Conservation (phyloP, 2,329 filamentous ascomycete species). For the Ceratocystiopsis minuta region DNA sequence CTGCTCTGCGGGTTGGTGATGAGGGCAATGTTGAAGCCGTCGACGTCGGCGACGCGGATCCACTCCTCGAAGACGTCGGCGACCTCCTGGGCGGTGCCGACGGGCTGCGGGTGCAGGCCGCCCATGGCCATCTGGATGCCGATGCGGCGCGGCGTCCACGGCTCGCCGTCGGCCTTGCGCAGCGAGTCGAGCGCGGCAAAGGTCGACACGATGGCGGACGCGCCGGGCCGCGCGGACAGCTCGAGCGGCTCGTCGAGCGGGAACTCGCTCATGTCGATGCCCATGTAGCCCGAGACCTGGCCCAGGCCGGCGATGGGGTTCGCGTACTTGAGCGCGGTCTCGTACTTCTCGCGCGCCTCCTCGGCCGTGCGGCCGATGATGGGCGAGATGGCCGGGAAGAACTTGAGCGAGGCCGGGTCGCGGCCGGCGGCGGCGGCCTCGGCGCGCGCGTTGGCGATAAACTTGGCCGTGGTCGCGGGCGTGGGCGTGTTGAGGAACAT, state of each 20-base stretch:
- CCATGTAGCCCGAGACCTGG: conserved; percentile 11
- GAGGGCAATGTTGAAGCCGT: conserved; percentile 46
- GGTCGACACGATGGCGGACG: conserved; percentile 3
- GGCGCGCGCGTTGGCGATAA: conserved; percentile 3
- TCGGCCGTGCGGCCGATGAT: conserved; percentile 10
- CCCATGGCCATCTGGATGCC: conserved; percentile 10
- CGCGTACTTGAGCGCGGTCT: conserved; percentile 3
- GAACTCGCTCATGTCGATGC: conserved; percentile 11
- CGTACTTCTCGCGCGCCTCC: conserved; percentile 10
- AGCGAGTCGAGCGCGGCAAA: conserved; percentile 2
- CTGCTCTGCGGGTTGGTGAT: conserved; percentile 34
- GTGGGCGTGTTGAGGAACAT: conserved; percentile 3
- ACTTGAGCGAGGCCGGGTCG: conserved; percentile 8
- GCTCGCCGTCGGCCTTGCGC: conserved; percentile 1
- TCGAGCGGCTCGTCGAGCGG: conserved; percentile 11
- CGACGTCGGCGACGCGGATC: conserved; percentile 50
- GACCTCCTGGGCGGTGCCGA: conserved; percentile 48
- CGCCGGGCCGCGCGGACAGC: background rate
- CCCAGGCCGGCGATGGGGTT: conserved; percentile 9
- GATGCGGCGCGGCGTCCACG: conserved; percentile 6
- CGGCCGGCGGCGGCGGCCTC: conserved; percentile 6
- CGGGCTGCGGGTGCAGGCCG: conserved; percentile 17
- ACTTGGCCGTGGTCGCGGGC: background rate
- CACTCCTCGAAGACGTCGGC: conserved; percentile 50
- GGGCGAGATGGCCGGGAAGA: conserved; percentile 8